Evolutionary conservation across 352 stramenopile genomes (phyloP), one percentile per base, ranked within the genome.

Genomic region (Globisporangium splendens): DNA sequence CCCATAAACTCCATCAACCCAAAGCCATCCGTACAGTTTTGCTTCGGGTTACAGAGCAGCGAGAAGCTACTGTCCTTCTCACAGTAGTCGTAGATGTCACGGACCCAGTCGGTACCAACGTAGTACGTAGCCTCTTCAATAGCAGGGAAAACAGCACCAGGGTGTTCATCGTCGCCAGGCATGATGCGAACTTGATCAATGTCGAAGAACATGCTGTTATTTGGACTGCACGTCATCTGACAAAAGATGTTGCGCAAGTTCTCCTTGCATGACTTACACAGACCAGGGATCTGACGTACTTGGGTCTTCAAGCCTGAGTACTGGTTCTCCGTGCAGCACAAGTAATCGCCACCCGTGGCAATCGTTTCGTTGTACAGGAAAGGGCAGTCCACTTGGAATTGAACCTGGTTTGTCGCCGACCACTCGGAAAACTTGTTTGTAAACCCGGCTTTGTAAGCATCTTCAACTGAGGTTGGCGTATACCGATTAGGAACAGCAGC

Each of bases 191-290:
- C 65, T 61, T 86, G 70, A 20, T 72, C 69, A 13, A 84, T 52
- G 42, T 83, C 72, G 13, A 86, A 50, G 59, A 88, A 86, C 50
- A 84, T 66, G 11, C 72, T 79, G 65, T 88, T 85, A 66, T 79
- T 85, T 15, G 78, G 78, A 55, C 71, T 83, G 61, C 78, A 88
- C 24, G 78, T 77, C 55, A 85, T 80, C 50, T 83, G 72, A 44
- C 78, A 88, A 56, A 78, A 85, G 21, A 86, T 69, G 61, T 88
- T 85, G 58, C 76, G 78, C 56, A 88, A 66, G 42, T 86, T 83
- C 41, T 83, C 65, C 61, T 88, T 86, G 51, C 76, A 86, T 10
- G 75, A 59, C 14, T 75, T 76, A 53, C 78, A 88, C 31, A 79
- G 59, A 12, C 78, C 76, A 2, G 70, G 68, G 46, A 88, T 85